Base-by-base conservation (phyloP, 1,139 yeast species). In the Williopsis jadinii region DNA sequence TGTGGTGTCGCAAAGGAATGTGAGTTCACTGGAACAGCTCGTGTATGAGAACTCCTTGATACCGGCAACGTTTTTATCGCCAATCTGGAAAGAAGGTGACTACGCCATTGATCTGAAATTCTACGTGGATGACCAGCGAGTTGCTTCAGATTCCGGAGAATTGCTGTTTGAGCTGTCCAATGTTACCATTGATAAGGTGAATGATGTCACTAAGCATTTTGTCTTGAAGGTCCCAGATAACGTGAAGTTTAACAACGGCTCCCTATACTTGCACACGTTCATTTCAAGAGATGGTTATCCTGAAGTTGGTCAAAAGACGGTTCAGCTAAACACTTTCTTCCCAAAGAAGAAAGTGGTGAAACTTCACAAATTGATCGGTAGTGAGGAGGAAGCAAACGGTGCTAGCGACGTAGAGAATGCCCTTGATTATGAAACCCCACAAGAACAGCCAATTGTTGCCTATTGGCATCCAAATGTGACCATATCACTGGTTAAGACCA, bases 401-500 rank as follows among this genome's bases (percentile, higher is more conserved):
- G 39, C 37, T 3, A 13, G 12, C 4, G 37, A 30, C 2, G 46
- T 37, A n/a, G 44, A 29, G 26, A 44, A 37, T 19, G 53, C 41
- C 12, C n/a, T 28, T 8, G 50, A 45, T 11, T 48, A 43, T 5
- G 50, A 42, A 6, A 53, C 47, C 38, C 14, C 37, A 33, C 44
- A 45, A 27, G 24, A 19, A 19, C 24, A 19, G 24, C 24, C 24
- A 19, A 47, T 63, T 29, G 58, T 55, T 11, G 54, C 66, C 1
- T 62, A 57, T 46, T 65, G 61, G 58, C 66, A 66, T 42, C 68
- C 69, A 15, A 64, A 65, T 42, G 63, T 56, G 9, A 58, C 59
- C 4, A 37, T 47, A 26, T 31, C 45, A 27, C 5, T 58, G 26
- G 40, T 59, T 28, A 41, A 61, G 43, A 47, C 55, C 10, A 48